phyloP scores from a whole-genome alignment of 177 flowering plant genomes.

The Vitis hybrid region DNA sequence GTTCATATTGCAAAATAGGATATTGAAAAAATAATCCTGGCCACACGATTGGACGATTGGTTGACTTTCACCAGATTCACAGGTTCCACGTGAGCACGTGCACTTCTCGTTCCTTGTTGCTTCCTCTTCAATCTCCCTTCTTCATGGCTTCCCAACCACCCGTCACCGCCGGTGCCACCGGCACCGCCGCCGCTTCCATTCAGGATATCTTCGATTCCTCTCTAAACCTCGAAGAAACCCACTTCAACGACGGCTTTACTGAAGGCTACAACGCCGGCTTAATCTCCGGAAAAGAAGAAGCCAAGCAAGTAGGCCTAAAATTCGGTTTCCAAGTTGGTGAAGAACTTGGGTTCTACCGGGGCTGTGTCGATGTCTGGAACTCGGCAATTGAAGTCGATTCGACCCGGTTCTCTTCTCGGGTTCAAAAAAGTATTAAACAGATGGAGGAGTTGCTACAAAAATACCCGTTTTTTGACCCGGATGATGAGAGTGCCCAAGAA shows the following conservation, averaged over 20 bases:
- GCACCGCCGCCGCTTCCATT: too few relatives aligned
- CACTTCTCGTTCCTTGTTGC: too few relatives aligned
- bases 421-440: conserved; percentile 46
- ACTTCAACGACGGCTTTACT: conserved; percentile 50
- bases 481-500: conserved; percentile 55
- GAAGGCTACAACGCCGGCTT: conserved; percentile 69
- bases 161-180: too few relatives aligned
- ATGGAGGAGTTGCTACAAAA: conserved; percentile 53
- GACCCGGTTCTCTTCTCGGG: conserved; percentile 46
- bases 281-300: conserved; percentile 59
- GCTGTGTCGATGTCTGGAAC: conserved; percentile 65
- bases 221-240: conserved; percentile 56
- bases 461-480: conserved; percentile 67
- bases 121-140: too few relatives aligned
- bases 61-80: too few relatives aligned
- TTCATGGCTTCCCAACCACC: too few relatives aligned
- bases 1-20: too few relatives aligned
- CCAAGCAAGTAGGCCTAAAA: conserved; percentile 60
- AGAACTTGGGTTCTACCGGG: conserved; percentile 79
- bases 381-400: conserved; percentile 49
- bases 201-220: conserved; percentile 59
- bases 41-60: too few relatives aligned
- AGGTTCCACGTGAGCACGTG: too few relatives aligned
- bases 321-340: conserved; percentile 75
- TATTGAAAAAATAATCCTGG: too few relatives aligned